A percentile compares a stretch with the other conserved stretches of the same genome.
Conservation (phyloP, 176 grass and related monocot genomes). For the Cenchrus americanus region DNA sequence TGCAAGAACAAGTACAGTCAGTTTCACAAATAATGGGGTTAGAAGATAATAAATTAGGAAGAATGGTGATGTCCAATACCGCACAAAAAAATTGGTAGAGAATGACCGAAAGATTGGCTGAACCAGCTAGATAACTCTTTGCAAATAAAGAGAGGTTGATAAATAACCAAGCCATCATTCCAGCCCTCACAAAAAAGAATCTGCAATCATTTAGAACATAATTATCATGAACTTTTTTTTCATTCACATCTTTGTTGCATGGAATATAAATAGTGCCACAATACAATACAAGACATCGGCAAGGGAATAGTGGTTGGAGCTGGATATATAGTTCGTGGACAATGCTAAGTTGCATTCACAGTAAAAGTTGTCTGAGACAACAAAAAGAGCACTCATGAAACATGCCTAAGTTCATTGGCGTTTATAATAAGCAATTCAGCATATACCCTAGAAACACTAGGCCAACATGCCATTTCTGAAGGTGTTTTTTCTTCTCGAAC, state of each 20-base stretch:
- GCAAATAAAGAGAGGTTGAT: conserved; percentile 94
- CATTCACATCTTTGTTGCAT: neutral
- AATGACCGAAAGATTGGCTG: conserved; percentile 76
- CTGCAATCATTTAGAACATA: conserved; percentile 53
- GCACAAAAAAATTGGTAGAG: conserved; percentile 91
- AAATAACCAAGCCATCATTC: conserved; percentile 99
- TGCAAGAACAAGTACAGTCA: conserved; percentile 55
- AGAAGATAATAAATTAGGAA: conserved; percentile 26
- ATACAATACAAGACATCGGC: neutral
- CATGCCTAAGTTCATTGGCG: neutral
- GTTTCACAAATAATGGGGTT: conserved; percentile 16
- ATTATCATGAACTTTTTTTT: conserved; percentile 4
- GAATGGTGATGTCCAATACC: conserved; percentile 54
- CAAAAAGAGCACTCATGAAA: conserved; percentile 5
- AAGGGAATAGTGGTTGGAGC: too few species aligned
- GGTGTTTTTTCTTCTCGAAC: too few species aligned
- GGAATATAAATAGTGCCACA: neutral
- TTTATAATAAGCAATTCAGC: neutral
- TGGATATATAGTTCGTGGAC: too few species aligned
- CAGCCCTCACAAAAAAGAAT: conserved; percentile 97
- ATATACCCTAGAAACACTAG: neutral
- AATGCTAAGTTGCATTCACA: too few species aligned
- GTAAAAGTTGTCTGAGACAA: neutral
- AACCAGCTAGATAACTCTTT: conserved; percentile 79
- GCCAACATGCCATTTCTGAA: neutral